A percentile compares a stretch with the other conserved stretches of the same genome.
Conservation (phyloP, 352 stramenopile genomes). For the Pythium oligandrum region DNA sequence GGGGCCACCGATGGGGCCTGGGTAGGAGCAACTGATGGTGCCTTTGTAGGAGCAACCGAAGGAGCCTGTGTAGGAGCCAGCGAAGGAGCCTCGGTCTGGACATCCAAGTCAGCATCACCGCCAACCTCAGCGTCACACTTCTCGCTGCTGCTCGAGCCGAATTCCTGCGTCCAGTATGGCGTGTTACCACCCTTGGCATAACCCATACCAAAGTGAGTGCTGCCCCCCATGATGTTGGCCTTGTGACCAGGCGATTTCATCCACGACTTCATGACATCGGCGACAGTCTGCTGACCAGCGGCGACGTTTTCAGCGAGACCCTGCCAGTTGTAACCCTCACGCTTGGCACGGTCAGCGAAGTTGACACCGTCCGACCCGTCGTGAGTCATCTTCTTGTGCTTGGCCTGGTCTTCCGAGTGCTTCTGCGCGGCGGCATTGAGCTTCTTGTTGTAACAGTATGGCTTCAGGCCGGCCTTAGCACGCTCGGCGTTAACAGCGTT, state of each 20-base stretch:
- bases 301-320: too few species aligned
- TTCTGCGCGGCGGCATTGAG: conserved; percentile 30
- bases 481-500: conserved; percentile 16
- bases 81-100: background rate
- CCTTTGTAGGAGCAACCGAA: background rate
- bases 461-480: conserved; percentile 22
- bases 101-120: background rate
- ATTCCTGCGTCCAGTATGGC: too few species aligned
- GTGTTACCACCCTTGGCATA: too few species aligned
- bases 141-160: too few species aligned
- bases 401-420: conserved; percentile 41
- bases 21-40: background rate
- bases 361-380: conserved; percentile 31
- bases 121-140: background rate
- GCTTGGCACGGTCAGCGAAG: background rate
- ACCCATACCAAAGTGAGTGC: too few species aligned
- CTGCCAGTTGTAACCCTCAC: too few species aligned
- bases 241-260: too few species aligned
- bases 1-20: background rate
- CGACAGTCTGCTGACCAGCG: too few species aligned
- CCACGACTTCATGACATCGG: too few species aligned
- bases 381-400: conserved; percentile 34
- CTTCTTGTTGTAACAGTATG: conserved; percentile 28
- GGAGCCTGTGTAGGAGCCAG: background rate
- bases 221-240: too few species aligned